phyloP scores from a whole-genome alignment of 2,329 filamentous ascomycete species.

The Pestalotiopsis sp. region DNA sequence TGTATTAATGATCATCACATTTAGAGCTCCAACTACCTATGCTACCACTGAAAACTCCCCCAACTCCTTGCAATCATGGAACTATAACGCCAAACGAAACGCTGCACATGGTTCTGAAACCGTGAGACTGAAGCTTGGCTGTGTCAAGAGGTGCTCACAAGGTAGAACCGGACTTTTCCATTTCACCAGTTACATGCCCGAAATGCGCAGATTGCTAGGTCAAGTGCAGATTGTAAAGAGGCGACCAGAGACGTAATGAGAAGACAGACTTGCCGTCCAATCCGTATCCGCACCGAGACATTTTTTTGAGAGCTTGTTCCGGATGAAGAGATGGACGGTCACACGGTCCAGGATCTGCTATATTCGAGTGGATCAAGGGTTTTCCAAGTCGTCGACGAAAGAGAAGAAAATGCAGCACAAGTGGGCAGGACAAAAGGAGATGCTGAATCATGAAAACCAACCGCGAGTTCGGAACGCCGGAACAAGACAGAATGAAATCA shows the following conservation, averaged over 20 bases:
- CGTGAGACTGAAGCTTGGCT: not conserved
- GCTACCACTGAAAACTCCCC: not conserved
- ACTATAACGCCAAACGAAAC: constrained; percentile 8
- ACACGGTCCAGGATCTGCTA: not conserved
- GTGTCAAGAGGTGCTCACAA: not conserved
- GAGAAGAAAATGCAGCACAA: constrained; percentile 14
- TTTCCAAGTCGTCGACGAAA: not conserved
- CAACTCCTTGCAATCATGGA: not conserved
- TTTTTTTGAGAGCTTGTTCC: not conserved
- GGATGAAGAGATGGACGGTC: not conserved
- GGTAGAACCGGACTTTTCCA: not conserved
- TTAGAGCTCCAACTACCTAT: constrained; percentile 8
- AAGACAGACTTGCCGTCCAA: not conserved
- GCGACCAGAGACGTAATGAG: constrained; percentile 12
- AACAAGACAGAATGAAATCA: constrained; percentile 10
- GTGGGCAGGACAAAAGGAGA: constrained; percentile 6
- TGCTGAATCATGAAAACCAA: constrained; percentile 10
- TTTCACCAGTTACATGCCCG: not conserved
- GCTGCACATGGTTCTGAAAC: constrained; percentile 8
- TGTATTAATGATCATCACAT: constrained; percentile 19
- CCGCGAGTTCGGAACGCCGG: constrained; percentile 11
- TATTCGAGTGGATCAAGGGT: not conserved
- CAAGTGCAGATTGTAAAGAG: constrained; percentile 8
- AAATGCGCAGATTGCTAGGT: constrained; percentile 5
- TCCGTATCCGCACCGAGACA: not conserved